These are phyloP conservation scores for Porphyrellus cyaneotinctus DNA, from an alignment of 768 basidiomycete species.

Conservation along the genomic window DNA sequence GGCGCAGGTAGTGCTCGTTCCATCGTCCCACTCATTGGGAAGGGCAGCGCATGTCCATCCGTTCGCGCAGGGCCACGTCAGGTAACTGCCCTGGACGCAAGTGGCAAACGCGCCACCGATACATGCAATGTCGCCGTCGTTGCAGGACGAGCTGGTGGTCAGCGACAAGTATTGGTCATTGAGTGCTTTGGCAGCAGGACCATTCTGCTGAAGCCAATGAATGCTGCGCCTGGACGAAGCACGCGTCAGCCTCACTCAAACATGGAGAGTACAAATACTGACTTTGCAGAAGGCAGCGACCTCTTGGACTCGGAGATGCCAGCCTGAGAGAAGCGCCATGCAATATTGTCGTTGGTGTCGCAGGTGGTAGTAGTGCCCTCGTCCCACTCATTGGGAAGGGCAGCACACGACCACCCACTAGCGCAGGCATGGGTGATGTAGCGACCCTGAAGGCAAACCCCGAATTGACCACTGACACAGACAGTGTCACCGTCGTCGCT, in stretches of 20 bases:
- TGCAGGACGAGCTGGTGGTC: constrained; percentile 17
- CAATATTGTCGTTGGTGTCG: constrained; percentile 10
- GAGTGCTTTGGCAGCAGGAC: constrained; percentile 22
- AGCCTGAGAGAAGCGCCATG: constrained; percentile 9
- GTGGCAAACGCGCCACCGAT: constrained; percentile 16
- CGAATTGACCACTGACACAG: constrained; percentile 12
- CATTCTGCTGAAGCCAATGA: constrained; percentile 21
- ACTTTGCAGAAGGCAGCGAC: background rate
- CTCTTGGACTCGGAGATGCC: constrained; percentile 15
- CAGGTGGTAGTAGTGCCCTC: constrained; percentile 20
- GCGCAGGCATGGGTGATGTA: constrained; percentile 13
- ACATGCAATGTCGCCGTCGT: constrained; percentile 17
- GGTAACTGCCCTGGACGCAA: constrained; percentile 14
- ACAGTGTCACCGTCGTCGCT: constrained; percentile 14
- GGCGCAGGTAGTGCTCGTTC: constrained; percentile 20
- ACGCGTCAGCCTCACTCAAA: background rate
- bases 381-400: constrained; percentile 23
- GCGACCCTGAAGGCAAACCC: background rate
- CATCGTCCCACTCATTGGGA: constrained; percentile 17
- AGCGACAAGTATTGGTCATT: constrained; percentile 20
- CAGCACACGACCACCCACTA: constrained; percentile 20
- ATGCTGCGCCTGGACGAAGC: constrained; percentile 10
- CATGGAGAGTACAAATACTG: background rate
- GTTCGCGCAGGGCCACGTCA: constrained; percentile 9
- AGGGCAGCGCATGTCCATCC: constrained; percentile 22